Evolutionary conservation across 2,329 filamentous ascomycete species (phyloP).

Genomic region (Sarocladium brachiariae): DNA sequence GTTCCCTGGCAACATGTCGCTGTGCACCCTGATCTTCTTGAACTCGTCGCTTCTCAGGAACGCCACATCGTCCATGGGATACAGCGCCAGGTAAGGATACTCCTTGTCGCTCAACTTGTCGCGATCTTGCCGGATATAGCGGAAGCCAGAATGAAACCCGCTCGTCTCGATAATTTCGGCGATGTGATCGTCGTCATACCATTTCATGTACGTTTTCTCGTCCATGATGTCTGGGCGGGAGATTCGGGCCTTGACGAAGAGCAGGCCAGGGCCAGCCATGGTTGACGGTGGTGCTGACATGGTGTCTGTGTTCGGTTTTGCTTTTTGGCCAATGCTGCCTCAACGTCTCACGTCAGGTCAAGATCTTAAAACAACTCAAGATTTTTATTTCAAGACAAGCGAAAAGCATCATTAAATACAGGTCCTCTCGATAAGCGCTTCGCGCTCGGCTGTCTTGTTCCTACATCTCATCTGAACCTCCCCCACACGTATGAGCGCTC

Average conservation of each 20-base stretch:
- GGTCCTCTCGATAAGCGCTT: neutral
- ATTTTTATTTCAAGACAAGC: too few species aligned
- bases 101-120: constrained; percentile 15
- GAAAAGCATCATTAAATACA: too few species aligned
- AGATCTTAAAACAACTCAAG: too few species aligned
- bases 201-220: constrained; percentile 24
- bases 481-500: neutral
- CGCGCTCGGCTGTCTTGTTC: constrained; percentile 1
- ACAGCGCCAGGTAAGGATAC: constrained; percentile 29
- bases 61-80: constrained; percentile 27
- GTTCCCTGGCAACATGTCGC: constrained; percentile 18
- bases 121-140: constrained; percentile 17
- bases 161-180: constrained; percentile 26
- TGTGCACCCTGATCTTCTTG: constrained; percentile 24
- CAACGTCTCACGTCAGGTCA: too few species aligned
- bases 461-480: neutral
- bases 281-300: constrained; percentile 7
- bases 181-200: constrained; percentile 34
- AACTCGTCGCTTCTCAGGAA: constrained; percentile 28
- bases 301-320: neutral
- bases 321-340: too few species aligned
- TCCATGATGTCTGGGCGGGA: constrained; percentile 20
- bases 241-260: constrained; percentile 24
- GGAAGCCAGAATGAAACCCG: constrained; percentile 25
- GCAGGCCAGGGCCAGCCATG: constrained; percentile 20